Evolutionary conservation across 345 rosid species (phyloP).

Genomic region (Gossypium stocksii): DNA sequence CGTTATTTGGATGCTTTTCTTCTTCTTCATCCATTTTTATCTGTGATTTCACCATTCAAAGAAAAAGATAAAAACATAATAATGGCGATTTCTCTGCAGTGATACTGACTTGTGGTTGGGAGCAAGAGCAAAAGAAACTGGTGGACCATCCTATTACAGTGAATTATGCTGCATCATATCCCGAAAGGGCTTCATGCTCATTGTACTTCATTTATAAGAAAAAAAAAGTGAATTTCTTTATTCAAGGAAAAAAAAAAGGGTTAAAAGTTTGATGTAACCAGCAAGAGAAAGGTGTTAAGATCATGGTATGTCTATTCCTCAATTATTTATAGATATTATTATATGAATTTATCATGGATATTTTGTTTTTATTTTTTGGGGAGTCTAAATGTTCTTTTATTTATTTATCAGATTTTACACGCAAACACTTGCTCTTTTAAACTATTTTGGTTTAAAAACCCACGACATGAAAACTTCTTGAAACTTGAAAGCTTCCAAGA

Average conservation of each 20-base stretch:
- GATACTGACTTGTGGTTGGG: slow-evolving; percentile 20
- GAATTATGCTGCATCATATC: slow-evolving; percentile 26
- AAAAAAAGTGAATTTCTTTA: not conserved
- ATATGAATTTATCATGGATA: not conserved
- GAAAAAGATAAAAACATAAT: not conserved
- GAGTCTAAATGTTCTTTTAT: no score
- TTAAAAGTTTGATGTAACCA: slow-evolving; percentile 18
- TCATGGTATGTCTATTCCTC: slow-evolving; percentile 26
- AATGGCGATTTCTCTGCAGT: not conserved
- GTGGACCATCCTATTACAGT: slow-evolving; percentile 22
- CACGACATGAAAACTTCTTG: not conserved
- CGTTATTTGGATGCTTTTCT: slow-evolving; percentile 2
- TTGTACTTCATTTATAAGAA: slow-evolving; percentile 1
- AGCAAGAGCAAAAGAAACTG: slow-evolving; percentile 12
- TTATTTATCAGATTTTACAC: not conserved
- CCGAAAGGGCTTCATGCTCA: slow-evolving; percentile 3
- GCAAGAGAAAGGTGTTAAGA: slow-evolving; percentile 21
- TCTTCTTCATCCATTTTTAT: no score
- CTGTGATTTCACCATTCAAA: not conserved
- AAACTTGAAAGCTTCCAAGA: not conserved
- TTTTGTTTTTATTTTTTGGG: no score
- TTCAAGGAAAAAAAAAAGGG: not conserved
- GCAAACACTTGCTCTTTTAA: not conserved
- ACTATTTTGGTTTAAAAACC: slow-evolving; percentile 4
- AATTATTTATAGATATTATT: slow-evolving; percentile 9